Evolutionary conservation across 202 grass and related monocot genomes (phyloP), one percentile per base, ranked within the genome.

Genomic region (Panicum virgatum): DNA sequence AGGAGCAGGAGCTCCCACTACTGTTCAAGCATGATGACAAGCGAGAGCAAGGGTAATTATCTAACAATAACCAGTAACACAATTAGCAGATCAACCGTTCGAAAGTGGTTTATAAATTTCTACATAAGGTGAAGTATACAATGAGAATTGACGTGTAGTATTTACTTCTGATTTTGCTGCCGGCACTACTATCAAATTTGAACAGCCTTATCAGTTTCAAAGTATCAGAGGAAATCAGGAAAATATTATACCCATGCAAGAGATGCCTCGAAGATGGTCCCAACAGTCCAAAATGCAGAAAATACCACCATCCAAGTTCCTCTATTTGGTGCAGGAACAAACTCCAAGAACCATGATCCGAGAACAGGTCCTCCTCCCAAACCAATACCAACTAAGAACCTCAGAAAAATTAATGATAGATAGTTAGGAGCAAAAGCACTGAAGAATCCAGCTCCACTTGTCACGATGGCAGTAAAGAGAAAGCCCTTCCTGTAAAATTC

Each of bases 231-330:
- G 15, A 60, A 73, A 58, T 68, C 42, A 62, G 22, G 15, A 60
- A 73, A 58, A 72, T 48, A 62, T 60, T 61, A 69, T 95, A 98
- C 96, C 96, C 96, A 98, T 83, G 96, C 96, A 90, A 98, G 62
- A 27, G 96, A 98, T 81, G 96, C 96, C 84, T 98, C 96, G 1
- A 98, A 88, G 45, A 98, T 91, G 47, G 96, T 98, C 44, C 96
- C 96, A 52, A 98, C 77, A 68, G 96, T 98, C 96, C 96, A 98
- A 90, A 98, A 98, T 77, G 92, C 89, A 48, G 88, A 91, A 80
- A 98, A 88, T 46, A 90, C n/a, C 32, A 98, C 96, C 92, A 98
- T 98, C 96, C 96, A 98, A 60, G 87, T 93, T 85, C 96, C 96
- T 82, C 96, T 89, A 84, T 80, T 86, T 70, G 96, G 90, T 80